These are phyloP conservation scores for Agapanthus africanus DNA, from an alignment of 106 monocot species.

Conservation along the genomic window DNA sequence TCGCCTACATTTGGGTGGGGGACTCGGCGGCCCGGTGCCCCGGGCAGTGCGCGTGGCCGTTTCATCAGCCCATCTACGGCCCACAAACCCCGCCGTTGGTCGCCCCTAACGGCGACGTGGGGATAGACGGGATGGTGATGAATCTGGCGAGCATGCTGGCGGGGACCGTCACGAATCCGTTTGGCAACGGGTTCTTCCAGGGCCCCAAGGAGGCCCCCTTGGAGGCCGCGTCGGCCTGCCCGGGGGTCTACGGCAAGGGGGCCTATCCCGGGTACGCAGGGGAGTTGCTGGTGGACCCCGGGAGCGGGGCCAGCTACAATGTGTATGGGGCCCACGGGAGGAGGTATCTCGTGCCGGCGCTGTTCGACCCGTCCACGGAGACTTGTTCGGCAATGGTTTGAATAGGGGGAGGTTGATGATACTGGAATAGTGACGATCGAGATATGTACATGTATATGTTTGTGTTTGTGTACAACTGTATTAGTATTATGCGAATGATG, in stretches of 20 bases:
- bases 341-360: constrained; percentile 17
- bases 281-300: constrained; percentile 15
- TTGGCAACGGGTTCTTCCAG: constrained; percentile 25
- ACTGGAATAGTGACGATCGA: no score
- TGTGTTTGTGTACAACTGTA: no score
- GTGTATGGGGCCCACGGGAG: constrained; percentile 21
- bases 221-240: constrained; percentile 25
- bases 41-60: constrained; percentile 92
- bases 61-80: constrained; percentile 63
- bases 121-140: constrained; percentile 32
- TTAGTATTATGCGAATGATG: no score
- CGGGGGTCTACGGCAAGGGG: constrained; percentile 24
- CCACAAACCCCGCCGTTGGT: constrained; percentile 21
- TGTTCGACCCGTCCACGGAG: constrained; percentile 18
- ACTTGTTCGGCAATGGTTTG: constrained; percentile 14
- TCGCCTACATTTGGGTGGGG: constrained; percentile 24
- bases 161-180: constrained; percentile 30
- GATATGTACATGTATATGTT: no score
- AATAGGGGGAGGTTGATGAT: no score
- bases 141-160: constrained; percentile 24
- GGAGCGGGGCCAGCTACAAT: constrained; percentile 22
- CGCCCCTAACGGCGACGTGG: constrained; percentile 26
- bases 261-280: constrained; percentile 31
- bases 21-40: constrained; percentile 48
- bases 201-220: constrained; percentile 20